Evolutionary conservation across 1,284 basidiomycete species (phyloP), one percentile per base, ranked within the genome.

Genomic region (Anthracocystis walkeri): DNA sequence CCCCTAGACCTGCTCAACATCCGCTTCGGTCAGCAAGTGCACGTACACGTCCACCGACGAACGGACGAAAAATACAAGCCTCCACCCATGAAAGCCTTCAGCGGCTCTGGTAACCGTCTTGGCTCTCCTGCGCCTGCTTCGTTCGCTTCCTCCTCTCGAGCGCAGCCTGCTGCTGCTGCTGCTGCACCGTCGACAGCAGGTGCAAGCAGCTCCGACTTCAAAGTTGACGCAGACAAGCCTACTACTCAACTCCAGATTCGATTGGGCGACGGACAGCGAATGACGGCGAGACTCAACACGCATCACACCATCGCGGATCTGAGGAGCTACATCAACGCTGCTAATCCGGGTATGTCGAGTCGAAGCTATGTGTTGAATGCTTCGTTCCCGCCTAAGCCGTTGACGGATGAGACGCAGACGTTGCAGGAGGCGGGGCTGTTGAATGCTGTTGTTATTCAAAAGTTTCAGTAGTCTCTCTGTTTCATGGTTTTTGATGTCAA

Each of bases 191-290:
- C 25, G 11, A 3, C 48, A 4, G 29, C 69, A 14, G 60, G 55
- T 21, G 35, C 86, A 86, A 53, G 85, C 87, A 64, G 65, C 49
- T 35, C 62, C 18, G 64, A 72, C n/a, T 69, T 97, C 83, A 90
- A 92, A 84, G 92, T 97, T 5, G 94, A 98, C 82, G 88, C 90
- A 78, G 88, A 87, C 20, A 88, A 90, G 84, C 95, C 95, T 1
- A 92, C 91, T 57, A 97, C 95, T 35, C 93, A 90, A 81, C 88
- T 99, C n/a, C 95, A 97, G 87, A 89, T 98, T 60, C 88, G 95
- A 51, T 85, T 98, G 50, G 92, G 92, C 11, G 95, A 97, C 86
- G 97, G 97, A 12, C 92, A 21, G 81, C 92, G 94, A 75, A 89
- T 96, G 85, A 92, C 94, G 3, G 91, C 90, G 50, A 88, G 92